Evolutionary conservation across 768 basidiomycete species (phyloP).

Genomic region (Baorangia bicolor): DNA sequence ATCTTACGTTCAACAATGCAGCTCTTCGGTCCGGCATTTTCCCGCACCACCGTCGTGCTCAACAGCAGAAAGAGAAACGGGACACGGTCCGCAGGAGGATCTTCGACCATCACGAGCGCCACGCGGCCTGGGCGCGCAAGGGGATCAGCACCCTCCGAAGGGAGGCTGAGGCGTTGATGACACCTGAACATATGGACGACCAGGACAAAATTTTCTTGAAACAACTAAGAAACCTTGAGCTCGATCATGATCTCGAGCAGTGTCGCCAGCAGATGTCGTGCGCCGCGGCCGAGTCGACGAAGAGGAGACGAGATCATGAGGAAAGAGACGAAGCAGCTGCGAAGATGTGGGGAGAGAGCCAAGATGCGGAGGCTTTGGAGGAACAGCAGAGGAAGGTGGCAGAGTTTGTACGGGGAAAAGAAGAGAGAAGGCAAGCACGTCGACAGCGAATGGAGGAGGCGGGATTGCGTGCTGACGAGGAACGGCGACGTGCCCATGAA

Average conservation of each 20-base stretch:
- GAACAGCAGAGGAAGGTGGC: conserved; percentile 19
- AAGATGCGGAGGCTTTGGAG: conserved; percentile 13
- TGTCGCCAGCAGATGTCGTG: conserved; percentile 24
- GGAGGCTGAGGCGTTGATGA: conserved; percentile 22
- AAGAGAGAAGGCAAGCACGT: conserved; percentile 5
- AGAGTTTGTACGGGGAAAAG: conserved; percentile 16
- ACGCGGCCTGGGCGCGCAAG: background rate
- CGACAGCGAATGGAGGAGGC: conserved; percentile 13
- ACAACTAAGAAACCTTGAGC: conserved; percentile 19
- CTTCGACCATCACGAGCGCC: conserved; percentile 1
- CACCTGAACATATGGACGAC: conserved; percentile 6
- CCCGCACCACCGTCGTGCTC: conserved; percentile 3
- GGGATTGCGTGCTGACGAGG: conserved; percentile 12
- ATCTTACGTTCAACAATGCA: conserved; percentile 8
- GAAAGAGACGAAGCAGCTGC: conserved; percentile 21
- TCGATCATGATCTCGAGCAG: conserved; percentile 22
- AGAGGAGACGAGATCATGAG: conserved; percentile 17
- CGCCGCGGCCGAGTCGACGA: conserved; percentile 15
- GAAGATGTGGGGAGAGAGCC: conserved; percentile 14
- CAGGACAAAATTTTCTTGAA: conserved; percentile 27
- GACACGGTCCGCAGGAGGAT: background rate
- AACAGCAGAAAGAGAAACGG: conserved; percentile 10
- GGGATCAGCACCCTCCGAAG: conserved; percentile 1
- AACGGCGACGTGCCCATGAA: conserved; percentile 20
- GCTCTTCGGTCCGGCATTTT: background rate